Evolutionary conservation across 2,329 filamentous ascomycete genomes (phyloP).

Genomic region (Berkeleyomyces basicola): DNA sequence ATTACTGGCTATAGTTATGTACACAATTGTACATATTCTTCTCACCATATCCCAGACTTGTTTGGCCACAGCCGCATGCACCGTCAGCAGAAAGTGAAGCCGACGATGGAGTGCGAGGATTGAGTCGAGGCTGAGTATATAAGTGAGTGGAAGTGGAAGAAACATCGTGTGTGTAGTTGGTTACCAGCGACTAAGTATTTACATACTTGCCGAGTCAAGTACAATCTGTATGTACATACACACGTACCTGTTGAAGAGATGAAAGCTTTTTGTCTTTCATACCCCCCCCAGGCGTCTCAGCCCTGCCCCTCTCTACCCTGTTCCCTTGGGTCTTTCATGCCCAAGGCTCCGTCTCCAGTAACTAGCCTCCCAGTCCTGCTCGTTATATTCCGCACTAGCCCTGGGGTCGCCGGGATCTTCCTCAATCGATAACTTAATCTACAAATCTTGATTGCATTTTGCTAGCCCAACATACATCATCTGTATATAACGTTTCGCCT

Average conservation of each 20-base stretch:
- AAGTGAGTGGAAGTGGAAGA: too few relatives aligned
- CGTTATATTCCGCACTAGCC: neutral
- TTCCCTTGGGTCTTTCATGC: neutral
- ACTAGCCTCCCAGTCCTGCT: too few relatives aligned
- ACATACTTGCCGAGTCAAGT: neutral
- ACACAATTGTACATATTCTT: neutral
- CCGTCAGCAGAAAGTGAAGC: too few relatives aligned
- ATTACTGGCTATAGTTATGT: too few relatives aligned
- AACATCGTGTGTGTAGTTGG: neutral
- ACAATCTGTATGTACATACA: neutral
- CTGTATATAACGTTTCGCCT: neutral
- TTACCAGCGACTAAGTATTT: neutral
- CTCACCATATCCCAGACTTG: neutral
- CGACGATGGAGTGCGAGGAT: too few relatives aligned
- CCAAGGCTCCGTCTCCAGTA: too few relatives aligned
- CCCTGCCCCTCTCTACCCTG: neutral
- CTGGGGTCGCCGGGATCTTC: neutral
- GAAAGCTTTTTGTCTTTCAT: neutral
- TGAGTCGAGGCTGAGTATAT: too few relatives aligned
- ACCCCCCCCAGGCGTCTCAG: neutral
- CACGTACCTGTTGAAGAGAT: neutral
- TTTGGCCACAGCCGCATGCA: neutral
- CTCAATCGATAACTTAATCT: neutral
- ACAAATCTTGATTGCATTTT: neutral
- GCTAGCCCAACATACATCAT: neutral